These are phyloP conservation scores for Epichloe bromicola DNA, from an alignment of 2,329 filamentous ascomycete genomes.

Conservation along the genomic window DNA sequence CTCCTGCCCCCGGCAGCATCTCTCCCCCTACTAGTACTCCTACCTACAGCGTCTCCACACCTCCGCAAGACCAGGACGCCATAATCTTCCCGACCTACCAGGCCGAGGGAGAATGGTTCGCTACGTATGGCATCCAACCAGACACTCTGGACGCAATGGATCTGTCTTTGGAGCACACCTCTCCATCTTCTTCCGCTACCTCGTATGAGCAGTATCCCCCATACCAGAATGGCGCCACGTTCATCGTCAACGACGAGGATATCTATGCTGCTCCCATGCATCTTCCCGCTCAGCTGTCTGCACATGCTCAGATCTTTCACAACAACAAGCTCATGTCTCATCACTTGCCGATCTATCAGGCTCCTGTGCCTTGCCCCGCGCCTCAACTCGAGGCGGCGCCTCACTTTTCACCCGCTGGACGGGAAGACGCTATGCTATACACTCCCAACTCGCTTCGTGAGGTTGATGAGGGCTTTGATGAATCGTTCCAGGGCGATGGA, in stretches of 20 bases:
- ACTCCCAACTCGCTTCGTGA: slow-evolving; percentile 49
- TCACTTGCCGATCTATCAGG: slow-evolving; percentile 24
- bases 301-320: slow-evolving; percentile 22
- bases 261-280: slow-evolving; percentile 47
- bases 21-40: slow-evolving; percentile 48
- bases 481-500: slow-evolving; percentile 32
- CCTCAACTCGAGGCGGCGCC: slow-evolving; percentile 17
- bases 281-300: slow-evolving; percentile 36
- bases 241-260: slow-evolving; percentile 48
- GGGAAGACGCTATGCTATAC: slow-evolving; percentile 55
- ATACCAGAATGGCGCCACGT: slow-evolving; percentile 48
- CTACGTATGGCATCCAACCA: slow-evolving; percentile 18
- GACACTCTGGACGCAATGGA: slow-evolving; percentile 29
- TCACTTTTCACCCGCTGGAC: slow-evolving; percentile 57
- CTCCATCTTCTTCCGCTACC: slow-evolving; percentile 22
- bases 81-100: slow-evolving; percentile 35
- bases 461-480: slow-evolving; percentile 54
- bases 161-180: slow-evolving; percentile 23
- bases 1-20: slow-evolving; percentile 48
- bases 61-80: slow-evolving; percentile 34
- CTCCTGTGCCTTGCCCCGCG: slow-evolving; percentile 13
- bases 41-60: slow-evolving; percentile 40
- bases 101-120: slow-evolving; percentile 32
- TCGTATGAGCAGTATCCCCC: slow-evolving; percentile 41
- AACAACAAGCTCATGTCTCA: slow-evolving; percentile 30